These are phyloP conservation scores for Botryobasidium botryosum DNA, from an alignment of 768 basidiomycete species.

Conservation along the genomic window DNA sequence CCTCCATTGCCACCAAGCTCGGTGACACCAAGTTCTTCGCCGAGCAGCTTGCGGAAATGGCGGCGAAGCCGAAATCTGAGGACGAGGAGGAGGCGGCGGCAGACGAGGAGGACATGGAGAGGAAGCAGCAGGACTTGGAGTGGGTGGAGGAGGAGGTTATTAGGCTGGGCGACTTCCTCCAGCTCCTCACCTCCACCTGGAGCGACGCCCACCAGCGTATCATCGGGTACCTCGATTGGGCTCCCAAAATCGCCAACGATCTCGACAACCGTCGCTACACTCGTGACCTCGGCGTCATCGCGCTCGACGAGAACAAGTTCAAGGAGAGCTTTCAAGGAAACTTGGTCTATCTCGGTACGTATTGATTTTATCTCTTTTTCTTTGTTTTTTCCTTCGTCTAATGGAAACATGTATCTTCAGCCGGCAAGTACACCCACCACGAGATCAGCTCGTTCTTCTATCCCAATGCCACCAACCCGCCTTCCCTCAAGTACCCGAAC, in stretches of 20 bases:
- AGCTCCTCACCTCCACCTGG: constrained; percentile 7
- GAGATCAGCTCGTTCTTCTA: neutral
- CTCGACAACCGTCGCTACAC: constrained; percentile 17
- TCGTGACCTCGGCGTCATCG: constrained; percentile 16
- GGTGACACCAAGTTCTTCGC: neutral
- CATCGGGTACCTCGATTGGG: constrained; percentile 16
- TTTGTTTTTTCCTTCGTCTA: constrained; percentile 4
- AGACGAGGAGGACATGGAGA: too few species aligned
- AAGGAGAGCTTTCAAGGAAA: constrained; percentile 14
- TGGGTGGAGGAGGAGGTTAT: neutral
- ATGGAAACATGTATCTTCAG: constrained; percentile 7
- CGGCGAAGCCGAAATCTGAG: neutral
- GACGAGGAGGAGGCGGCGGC: neutral
- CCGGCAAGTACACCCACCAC: constrained; percentile 4
- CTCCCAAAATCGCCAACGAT: constrained; percentile 15
- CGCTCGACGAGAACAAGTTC: constrained; percentile 13
- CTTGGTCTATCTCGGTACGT: constrained; percentile 16
- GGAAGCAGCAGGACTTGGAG: too few species aligned
- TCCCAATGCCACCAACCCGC: constrained; percentile 9
- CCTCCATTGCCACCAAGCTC: constrained; percentile 2
- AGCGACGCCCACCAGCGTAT: constrained; percentile 9
- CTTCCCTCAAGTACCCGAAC: constrained; percentile 6
- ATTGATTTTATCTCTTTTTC: constrained; percentile 8
- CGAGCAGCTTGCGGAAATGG: neutral
- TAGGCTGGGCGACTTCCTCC: constrained; percentile 1